A percentile compares a stretch with the other conserved stretches of the same genome.
Conservation (phyloP, 257 asterid genomes). For the Ocimum tenuiflorum region DNA sequence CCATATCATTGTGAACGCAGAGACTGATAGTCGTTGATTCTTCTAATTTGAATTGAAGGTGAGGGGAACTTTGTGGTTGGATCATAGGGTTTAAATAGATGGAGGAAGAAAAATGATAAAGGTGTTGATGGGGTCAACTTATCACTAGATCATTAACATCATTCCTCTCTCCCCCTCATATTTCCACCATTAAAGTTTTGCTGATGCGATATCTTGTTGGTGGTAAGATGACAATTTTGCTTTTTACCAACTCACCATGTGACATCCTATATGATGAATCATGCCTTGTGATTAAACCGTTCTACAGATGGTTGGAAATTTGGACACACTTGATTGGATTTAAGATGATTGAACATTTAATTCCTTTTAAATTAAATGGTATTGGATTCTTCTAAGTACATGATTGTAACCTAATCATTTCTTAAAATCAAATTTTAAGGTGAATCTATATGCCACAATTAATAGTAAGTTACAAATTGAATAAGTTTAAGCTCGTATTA, state of each 20-base stretch:
- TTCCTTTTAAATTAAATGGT: no score
- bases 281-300: background rate
- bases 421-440: no score
- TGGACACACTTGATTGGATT: no score
- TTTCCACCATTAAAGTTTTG: slow-evolving; percentile 27
- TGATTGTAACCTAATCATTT: no score
- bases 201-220: background rate
- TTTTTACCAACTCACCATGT: background rate
- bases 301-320: no score
- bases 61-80: slow-evolving; percentile 19
- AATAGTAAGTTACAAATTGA: no score
- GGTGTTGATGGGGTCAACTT: slow-evolving; percentile 10
- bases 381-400: no score
- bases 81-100: slow-evolving; percentile 28
- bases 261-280: background rate
- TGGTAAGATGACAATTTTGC: background rate
- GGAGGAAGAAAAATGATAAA: background rate
- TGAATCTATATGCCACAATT: no score
- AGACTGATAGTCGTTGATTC: no score
- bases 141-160: slow-evolving; percentile 25
- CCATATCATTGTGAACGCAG: slow-evolving; percentile 20
- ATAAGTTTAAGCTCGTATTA: no score
- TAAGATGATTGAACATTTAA: no score
- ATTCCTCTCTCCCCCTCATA: background rate
- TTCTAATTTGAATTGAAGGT: background rate